These are phyloP conservation scores for Fusarium albosuccineum DNA, from an alignment of 2,329 filamentous ascomycete species.

Conservation along the genomic window DNA sequence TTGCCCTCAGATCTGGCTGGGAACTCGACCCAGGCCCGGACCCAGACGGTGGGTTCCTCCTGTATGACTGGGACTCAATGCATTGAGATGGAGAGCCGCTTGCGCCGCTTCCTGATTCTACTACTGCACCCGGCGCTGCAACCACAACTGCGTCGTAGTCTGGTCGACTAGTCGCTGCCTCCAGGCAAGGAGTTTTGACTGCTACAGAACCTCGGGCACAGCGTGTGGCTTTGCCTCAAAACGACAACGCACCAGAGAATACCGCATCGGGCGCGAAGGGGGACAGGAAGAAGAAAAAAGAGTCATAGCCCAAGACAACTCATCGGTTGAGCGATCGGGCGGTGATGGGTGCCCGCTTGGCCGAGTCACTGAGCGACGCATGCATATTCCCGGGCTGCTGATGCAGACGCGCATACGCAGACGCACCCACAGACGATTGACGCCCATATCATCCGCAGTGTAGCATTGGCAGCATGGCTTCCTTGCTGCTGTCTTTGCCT, in stretches of 20 bases:
- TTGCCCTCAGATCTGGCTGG: slow-evolving; percentile 27
- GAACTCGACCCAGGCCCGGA: slow-evolving; percentile 12
- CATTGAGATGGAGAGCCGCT: slow-evolving; percentile 1
- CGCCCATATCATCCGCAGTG: slow-evolving; percentile 31
- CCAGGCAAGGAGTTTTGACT: slow-evolving; percentile 3
- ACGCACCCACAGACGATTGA: slow-evolving; percentile 24
- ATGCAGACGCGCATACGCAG: slow-evolving; percentile 29
- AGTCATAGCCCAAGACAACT: slow-evolving; percentile 27
- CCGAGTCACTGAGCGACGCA: slow-evolving; percentile 19
- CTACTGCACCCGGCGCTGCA: slow-evolving; percentile 20
- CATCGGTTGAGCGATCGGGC: slow-evolving; percentile 22
- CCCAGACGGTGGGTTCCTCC: slow-evolving; percentile 15
- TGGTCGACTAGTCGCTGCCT: slow-evolving; percentile 6
- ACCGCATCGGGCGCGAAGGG: slow-evolving; percentile 28
- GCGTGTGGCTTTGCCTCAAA: slow-evolving; percentile 4
- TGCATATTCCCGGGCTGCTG: slow-evolving; percentile 25
- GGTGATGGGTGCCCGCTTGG: slow-evolving; percentile 20
- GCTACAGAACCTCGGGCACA: neutral
- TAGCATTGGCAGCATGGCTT: slow-evolving; percentile 28
- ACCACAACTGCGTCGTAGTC: slow-evolving; percentile 15
- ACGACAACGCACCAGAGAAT: neutral
- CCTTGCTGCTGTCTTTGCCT: slow-evolving; percentile 10
- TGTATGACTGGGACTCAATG: slow-evolving; percentile 21
- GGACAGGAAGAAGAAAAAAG: neutral
- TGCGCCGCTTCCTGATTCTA: slow-evolving; percentile 14